Conservation (phyloP, 2,329 filamentous ascomycete species). For the Cadophora malorum region DNA sequence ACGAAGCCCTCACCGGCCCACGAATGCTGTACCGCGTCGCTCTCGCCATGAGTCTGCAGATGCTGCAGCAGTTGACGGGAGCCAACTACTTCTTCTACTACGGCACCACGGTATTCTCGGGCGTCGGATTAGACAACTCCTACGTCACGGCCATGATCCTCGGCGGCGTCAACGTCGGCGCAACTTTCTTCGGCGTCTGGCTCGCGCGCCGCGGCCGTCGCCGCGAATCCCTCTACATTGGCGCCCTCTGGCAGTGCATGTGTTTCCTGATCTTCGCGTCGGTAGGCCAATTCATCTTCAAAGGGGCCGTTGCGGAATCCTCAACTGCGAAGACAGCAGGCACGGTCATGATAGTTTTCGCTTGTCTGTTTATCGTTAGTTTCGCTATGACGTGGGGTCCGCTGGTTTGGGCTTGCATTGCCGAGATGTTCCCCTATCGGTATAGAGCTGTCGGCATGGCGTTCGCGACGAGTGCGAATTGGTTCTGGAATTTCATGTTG, state of each 20-base stretch:
- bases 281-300: conserved; percentile 57
- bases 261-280: conserved; percentile 67
- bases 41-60: conserved; percentile 68
- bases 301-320: conserved; percentile 59
- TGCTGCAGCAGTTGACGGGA: conserved; percentile 72
- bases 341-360: conserved; percentile 73
- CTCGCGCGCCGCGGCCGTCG: conserved; percentile 72
- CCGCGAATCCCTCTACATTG: conserved; percentile 70
- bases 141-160: conserved; percentile 73
- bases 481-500: conserved; percentile 76
- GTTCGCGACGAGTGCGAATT: conserved; percentile 66
- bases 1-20: conserved; percentile 65
- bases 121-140: conserved; percentile 69
- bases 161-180: conserved; percentile 69
- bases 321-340: conserved; percentile 59
- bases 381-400: conserved; percentile 76
- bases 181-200: conserved; percentile 61
- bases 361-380: conserved; percentile 76
- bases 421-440: conserved; percentile 70
- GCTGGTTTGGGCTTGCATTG: conserved; percentile 71
- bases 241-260: conserved; percentile 72
- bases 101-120: conserved; percentile 70
- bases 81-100: conserved; percentile 71
- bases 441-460: conserved; percentile 68
- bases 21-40: conserved; percentile 69